A percentile compares a stretch with the other conserved stretches of the same genome.
These are phyloP conservation scores for Blastobotrys petasosporus DNA, from an alignment of 1,139 yeast species.

Conservation along the genomic window DNA sequence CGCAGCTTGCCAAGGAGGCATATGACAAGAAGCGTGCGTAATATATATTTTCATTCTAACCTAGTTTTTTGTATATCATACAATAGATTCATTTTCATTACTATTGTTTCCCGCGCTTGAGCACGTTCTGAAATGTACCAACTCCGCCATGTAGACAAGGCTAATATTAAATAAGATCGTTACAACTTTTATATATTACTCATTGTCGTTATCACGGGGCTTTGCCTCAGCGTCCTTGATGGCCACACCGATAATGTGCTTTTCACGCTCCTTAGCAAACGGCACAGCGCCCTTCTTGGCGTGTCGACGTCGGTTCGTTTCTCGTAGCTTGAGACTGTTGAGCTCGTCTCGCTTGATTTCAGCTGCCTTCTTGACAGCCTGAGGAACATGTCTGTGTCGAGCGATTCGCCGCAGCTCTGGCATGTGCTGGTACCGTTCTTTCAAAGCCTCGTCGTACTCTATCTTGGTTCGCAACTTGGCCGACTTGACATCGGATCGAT, in stretches of 20 bases:
- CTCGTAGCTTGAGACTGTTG: slow-evolving; percentile 68
- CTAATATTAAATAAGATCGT: no score
- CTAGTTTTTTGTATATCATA: not conserved
- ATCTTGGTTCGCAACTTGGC: slow-evolving; percentile 74
- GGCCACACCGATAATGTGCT: slow-evolving; percentile 80
- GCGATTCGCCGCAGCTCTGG: slow-evolving; percentile 89
- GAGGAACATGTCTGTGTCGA: slow-evolving; percentile 88
- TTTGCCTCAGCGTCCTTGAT: slow-evolving; percentile 40
- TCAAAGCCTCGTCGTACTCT: slow-evolving; percentile 86
- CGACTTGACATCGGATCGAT: slow-evolving; percentile 73
- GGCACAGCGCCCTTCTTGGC: slow-evolving; percentile 64
- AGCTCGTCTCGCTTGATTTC: slow-evolving; percentile 77
- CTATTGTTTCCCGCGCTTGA: no score
- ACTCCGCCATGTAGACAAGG: no score
- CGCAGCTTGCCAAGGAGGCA: slow-evolving; percentile 61
- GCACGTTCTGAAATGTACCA: not conserved
- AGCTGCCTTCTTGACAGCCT: slow-evolving; percentile 76
- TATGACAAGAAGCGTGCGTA: slow-evolving; percentile 5
- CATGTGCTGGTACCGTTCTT: slow-evolving; percentile 91
- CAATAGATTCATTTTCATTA: no score
- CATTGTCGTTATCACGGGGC: no score
- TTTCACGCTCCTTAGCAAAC: slow-evolving; percentile 57
- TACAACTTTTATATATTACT: no score
- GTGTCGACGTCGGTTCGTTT: slow-evolving; percentile 74
- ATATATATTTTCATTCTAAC: not conserved